phyloP scores from a whole-genome alignment of 2,329 filamentous ascomycete species.

The Rosellinia necatrix region DNA sequence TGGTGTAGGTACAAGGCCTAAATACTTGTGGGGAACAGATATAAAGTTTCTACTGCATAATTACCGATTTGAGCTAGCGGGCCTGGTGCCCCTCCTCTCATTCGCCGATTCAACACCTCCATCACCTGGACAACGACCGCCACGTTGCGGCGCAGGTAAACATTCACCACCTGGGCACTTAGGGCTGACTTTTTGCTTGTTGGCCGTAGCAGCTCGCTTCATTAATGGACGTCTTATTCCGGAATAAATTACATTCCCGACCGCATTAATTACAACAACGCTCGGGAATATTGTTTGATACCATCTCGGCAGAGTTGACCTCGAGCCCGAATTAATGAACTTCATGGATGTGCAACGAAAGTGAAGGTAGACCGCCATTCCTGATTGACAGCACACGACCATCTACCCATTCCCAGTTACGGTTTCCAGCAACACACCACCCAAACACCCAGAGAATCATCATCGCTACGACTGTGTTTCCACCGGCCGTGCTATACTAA shows the following conservation, averaged over 20 bases:
- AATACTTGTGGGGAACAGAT: too few relatives aligned
- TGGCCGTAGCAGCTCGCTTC: not conserved
- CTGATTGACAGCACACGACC: too few relatives aligned
- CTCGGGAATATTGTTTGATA: not conserved
- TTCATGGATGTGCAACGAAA: not conserved
- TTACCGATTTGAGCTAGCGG: too few relatives aligned
- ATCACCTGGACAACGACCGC: conserved; percentile 18
- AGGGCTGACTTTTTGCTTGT: not conserved
- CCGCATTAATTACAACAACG: not conserved
- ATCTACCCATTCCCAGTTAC: not conserved
- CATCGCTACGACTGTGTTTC: conserved; percentile 24
- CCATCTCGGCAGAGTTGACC: not conserved
- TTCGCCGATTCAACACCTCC: too few relatives aligned
- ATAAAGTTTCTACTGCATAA: too few relatives aligned
- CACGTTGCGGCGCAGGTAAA: conserved; percentile 16
- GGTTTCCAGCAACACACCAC: not conserved
- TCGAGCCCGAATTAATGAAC: conserved; percentile 1
- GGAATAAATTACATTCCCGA: conserved; percentile 1
- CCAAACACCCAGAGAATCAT: too few relatives aligned
- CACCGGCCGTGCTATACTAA: not conserved
- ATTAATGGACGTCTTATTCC: conserved; percentile 5
- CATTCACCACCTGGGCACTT: not conserved
- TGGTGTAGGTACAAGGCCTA: too few relatives aligned
- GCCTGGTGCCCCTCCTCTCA: too few relatives aligned
- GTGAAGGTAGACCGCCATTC: not conserved